Evolutionary conservation across 179 eudicot genomes (phyloP).

Genomic region (Nepenthes alata): DNA sequence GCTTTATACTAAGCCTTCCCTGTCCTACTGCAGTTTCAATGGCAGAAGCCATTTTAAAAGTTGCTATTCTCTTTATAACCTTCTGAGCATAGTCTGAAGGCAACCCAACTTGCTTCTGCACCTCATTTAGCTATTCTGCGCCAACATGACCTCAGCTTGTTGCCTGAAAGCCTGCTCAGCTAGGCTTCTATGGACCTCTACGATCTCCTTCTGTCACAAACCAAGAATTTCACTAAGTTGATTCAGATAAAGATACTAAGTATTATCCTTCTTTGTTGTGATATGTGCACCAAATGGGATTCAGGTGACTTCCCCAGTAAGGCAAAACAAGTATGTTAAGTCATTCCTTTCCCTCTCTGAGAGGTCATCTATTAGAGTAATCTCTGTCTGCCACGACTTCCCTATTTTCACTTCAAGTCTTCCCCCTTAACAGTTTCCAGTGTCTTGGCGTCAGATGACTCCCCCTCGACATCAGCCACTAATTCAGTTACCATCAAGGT

Average conservation of each 20-base stretch:
- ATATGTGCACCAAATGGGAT: conserved; percentile 66
- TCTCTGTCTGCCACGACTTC: conserved; percentile 70
- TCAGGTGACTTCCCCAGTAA: conserved; percentile 55
- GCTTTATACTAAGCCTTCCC: conserved; percentile 69
- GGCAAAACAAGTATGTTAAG: conserved; percentile 70
- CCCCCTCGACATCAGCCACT: conserved; percentile 82
- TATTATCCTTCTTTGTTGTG: conserved; percentile 46
- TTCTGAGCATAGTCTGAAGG: conserved; percentile 81
- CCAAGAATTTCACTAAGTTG: conserved; percentile 84
- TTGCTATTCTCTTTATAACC: conserved; percentile 64
- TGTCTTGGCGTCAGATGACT: conserved; percentile 39
- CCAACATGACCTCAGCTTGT: conserved; percentile 87
- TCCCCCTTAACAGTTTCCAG: conserved; percentile 44
- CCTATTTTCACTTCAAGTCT: conserved; percentile 23
- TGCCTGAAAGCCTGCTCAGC: conserved; percentile 84
- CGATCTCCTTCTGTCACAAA: conserved; percentile 51
- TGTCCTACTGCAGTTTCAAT: conserved; percentile 73
- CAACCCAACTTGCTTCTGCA: conserved; percentile 78
- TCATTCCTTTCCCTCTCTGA: conserved; percentile 72
- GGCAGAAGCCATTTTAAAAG: conserved; percentile 67
- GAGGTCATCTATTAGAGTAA: conserved; percentile 74
- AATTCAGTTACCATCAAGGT: conserved; percentile 66
- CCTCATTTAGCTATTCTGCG: conserved; percentile 64
- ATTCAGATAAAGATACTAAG: conserved; percentile 52
- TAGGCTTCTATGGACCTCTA: conserved; percentile 61